Evolutionary conservation across 805 yeast species (phyloP), one percentile per base, ranked within the genome.

Genomic region (Ogataea siamensis): DNA sequence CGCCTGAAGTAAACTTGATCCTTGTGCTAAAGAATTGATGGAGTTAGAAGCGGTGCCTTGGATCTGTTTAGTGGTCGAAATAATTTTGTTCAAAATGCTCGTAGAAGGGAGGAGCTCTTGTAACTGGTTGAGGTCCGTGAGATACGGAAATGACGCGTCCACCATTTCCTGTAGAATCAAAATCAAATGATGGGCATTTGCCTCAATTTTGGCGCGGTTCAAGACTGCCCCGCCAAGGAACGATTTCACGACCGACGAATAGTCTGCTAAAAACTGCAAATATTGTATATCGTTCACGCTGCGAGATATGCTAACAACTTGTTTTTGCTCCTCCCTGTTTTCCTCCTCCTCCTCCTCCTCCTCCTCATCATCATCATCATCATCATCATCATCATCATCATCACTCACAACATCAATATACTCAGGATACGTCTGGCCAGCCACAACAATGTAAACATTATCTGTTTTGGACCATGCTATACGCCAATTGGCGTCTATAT

Each of bases 121-220:
- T 23, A 91, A 57, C 32, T 76, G 72, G 56, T 87, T 86, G 37
- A 78, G 67, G 47, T 88, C 95, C 0, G 87, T 78, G 32, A 75
- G 66, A 46, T 74, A 75, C 2, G 96, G 95, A 22, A 72, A 68
- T 3, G 91, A 89, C 26, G 77, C 80, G 49, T 87, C 95, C 10
- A 88, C 54, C 78, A 86, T 76, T 54, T 85, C 93, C 52, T 79
- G 83, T 43, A 89, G 63, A 24, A 91, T 61, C 50, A 87, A 66
- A 21, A 83, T 72, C 30, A 88, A 61, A 2, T 84, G 76, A 53
- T 87, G 94, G 47, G 71, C 73, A 53, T 87, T 83, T 30, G 82
- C 74, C 37, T 74, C 80, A 8, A 93, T 62, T 47, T 80, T 83
- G 17, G 73, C 54, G 2, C 76, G 59, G 2, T 77, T 70, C 20